Percentiles rank a stretch among this genome's conserved stretches.
phyloP scores from a whole-genome alignment of 148 eudicot species.

The Amaranthus hypochondriacus region DNA sequence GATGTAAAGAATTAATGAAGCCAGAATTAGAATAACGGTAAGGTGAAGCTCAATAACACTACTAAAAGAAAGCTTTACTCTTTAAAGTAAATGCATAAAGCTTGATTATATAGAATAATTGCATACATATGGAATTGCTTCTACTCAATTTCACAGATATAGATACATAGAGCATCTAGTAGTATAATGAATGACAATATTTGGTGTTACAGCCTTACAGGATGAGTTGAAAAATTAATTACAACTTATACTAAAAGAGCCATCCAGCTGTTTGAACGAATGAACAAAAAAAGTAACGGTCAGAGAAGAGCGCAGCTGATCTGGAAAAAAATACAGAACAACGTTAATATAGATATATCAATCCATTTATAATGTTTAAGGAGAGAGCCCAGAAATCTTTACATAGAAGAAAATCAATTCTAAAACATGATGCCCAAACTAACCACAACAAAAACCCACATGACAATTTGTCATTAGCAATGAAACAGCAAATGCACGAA shows the following conservation, averaged over 20 bases:
- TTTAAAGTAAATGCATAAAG: slow-evolving; percentile 18
- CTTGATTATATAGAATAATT: slow-evolving; percentile 20
- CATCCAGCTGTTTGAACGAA: slow-evolving; percentile 21
- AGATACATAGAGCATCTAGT: slow-evolving; percentile 23
- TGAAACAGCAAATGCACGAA: neutral
- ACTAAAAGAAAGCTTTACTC: slow-evolving; percentile 20
- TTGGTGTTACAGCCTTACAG: slow-evolving; percentile 28
- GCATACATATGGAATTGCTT: slow-evolving; percentile 29
- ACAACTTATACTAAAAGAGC: slow-evolving; percentile 32
- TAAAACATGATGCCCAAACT: neutral
- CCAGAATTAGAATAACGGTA: slow-evolving; percentile 13
- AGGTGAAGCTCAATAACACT: slow-evolving; percentile 12
- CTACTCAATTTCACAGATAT: slow-evolving; percentile 23
- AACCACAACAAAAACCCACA: neutral
- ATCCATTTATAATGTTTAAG: slow-evolving; percentile 3
- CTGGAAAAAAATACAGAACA: slow-evolving; percentile 30
- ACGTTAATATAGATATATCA: neutral
- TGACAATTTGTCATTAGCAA: too few species aligned
- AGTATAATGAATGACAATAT: slow-evolving; percentile 20
- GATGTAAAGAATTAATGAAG: slow-evolving; percentile 26
- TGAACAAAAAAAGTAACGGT: slow-evolving; percentile 25
- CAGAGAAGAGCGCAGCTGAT: slow-evolving; percentile 26
- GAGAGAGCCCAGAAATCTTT: neutral
- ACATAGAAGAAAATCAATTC: neutral
- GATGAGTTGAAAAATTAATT: slow-evolving; percentile 27